Percentiles rank a stretch among this genome's conserved stretches.
Evolutionary conservation across 2,329 filamentous ascomycete genomes (phyloP).

Genomic region (Calycina marina): DNA sequence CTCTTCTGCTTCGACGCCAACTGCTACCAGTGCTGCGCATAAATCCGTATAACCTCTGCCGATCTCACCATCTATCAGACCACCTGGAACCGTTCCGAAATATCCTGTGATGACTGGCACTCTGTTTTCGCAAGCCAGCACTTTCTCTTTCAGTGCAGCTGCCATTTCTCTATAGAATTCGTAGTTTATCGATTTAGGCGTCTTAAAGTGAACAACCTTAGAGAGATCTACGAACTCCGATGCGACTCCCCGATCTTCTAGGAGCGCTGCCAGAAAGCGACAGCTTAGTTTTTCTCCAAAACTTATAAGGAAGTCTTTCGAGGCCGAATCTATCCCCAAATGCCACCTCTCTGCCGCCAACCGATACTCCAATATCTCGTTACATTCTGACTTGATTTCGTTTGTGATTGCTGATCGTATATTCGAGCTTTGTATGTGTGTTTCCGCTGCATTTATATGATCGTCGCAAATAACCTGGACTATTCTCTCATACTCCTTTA

Average conservation of each 20-base stretch:
- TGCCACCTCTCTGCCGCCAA: conserved; percentile 50
- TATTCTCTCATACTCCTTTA: conserved; percentile 54
- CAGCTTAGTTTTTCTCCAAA: conserved; percentile 95
- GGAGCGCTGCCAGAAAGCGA: conserved; percentile 71
- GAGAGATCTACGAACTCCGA: conserved; percentile 85
- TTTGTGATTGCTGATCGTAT: conserved; percentile 44
- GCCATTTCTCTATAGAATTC: conserved; percentile 56
- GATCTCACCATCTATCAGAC: conserved; percentile 74
- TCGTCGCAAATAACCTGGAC: conserved; percentile 73
- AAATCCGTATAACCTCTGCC: conserved; percentile 94
- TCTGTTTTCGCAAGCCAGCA: conserved; percentile 47
- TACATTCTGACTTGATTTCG: conserved; percentile 66
- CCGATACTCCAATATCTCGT: conserved; percentile 62
- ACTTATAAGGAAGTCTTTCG: conserved; percentile 79
- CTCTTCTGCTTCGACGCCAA: conserved; percentile 75
- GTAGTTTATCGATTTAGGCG: conserved; percentile 42
- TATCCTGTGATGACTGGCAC: conserved; percentile 82
- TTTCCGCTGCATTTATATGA: conserved; percentile 59
- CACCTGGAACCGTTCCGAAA: conserved; percentile 86
- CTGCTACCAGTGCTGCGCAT: conserved; percentile 81
- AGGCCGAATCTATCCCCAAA: conserved; percentile 61
- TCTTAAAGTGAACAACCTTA: conserved; percentile 59
- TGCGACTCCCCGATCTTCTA: conserved; percentile 66
- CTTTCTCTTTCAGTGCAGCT: conserved; percentile 44
- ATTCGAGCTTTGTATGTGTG: conserved; percentile 40